Base-by-base conservation (phyloP, 1,139 yeast genomes). In the Meyerozyma guilliermondii region DNA sequence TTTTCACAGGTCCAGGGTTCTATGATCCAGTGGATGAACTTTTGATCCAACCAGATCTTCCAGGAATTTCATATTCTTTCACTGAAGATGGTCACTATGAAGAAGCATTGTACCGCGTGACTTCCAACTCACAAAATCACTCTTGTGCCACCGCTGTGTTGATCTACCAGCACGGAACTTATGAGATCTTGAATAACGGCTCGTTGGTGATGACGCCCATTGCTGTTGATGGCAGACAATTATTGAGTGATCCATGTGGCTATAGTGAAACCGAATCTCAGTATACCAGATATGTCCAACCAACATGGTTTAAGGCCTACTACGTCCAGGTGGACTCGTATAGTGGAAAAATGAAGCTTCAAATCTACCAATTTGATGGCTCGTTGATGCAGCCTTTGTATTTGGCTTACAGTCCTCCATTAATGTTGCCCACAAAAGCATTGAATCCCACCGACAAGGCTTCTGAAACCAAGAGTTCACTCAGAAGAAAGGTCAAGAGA, bases 1-100 rank as follows among this genome's bases (percentile, higher is more conserved):
- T 94, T 8, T 84, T 92, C 68, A 92, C 98, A 0, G 98, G 98
- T 0, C 96, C 98, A 0, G 96, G 92, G 4, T 92, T 92, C 58
- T 92, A 81, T 60, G 98, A 92, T 61, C 98, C 98, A 1, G 86
- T 89, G 20, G 96, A 89, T 59, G 98, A 92, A 63, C 77, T 91
- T 24, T 71, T 92, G 46, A 87, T 89, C 51, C 98, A 94, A 62
- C 98, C 98, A 3, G 92, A 91, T 20, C 75, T 92, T 43, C 97
- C 98, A 4, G 98, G 98, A 23, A 80, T 91, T 46, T 83, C 95
- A 5, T 88, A 84, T 65, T 88, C 97, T 5, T 92, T 92, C 68
- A 91, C 97, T 1, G 80, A 74, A 14, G 98, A 92, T 63, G 98
- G 98, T 1, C 80, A 70, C 64, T 92, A 76, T 63, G 98, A 92